Percentiles rank a stretch among this genome's conserved stretches.
Evolutionary conservation across 1,284 basidiomycete genomes (phyloP).

Genomic region (Phenoliferia sp.): DNA sequence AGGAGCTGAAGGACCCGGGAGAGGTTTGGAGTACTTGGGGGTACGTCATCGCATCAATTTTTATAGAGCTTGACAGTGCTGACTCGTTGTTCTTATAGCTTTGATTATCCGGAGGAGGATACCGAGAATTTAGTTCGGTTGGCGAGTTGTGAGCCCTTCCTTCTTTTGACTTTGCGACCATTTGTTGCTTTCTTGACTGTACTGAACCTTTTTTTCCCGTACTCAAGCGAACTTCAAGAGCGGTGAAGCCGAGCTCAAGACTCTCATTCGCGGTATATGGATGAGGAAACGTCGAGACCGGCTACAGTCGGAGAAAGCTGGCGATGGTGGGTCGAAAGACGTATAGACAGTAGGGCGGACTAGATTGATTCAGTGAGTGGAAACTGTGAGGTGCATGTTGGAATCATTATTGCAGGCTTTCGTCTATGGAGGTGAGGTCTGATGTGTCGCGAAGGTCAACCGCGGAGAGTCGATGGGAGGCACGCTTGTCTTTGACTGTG

Average conservation of each 20-base stretch:
- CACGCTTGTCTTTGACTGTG: too few species aligned
- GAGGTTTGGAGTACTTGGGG: conserved; percentile 46
- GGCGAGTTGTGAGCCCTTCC: conserved; percentile 36
- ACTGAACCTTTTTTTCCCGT: neutral
- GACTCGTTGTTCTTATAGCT: conserved; percentile 18
- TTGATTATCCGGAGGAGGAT: conserved; percentile 44
- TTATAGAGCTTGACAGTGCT: neutral
- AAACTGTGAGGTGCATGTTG: too few species aligned
- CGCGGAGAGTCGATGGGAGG: too few species aligned
- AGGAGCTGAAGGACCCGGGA: conserved; percentile 40
- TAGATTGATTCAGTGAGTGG: too few species aligned
- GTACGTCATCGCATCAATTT: neutral
- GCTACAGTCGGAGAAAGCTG: conserved; percentile 6
- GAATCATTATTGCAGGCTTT: too few species aligned
- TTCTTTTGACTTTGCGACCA: too few species aligned
- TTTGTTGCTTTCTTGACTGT: neutral
- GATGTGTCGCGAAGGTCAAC: too few species aligned
- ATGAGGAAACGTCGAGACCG: conserved; percentile 40
- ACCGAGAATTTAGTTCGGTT: conserved; percentile 44
- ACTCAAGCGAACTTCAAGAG: conserved; percentile 44
- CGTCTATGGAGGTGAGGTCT: too few species aligned
- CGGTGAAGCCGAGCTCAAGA: conserved; percentile 44
- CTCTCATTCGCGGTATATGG: conserved; percentile 46
- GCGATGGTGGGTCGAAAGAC: too few species aligned
- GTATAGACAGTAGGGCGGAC: too few species aligned